A percentile compares a stretch with the other conserved stretches of the same genome.
Evolutionary conservation across 2,329 filamentous ascomycete species (phyloP).

Genomic region (Penicillium sp.): DNA sequence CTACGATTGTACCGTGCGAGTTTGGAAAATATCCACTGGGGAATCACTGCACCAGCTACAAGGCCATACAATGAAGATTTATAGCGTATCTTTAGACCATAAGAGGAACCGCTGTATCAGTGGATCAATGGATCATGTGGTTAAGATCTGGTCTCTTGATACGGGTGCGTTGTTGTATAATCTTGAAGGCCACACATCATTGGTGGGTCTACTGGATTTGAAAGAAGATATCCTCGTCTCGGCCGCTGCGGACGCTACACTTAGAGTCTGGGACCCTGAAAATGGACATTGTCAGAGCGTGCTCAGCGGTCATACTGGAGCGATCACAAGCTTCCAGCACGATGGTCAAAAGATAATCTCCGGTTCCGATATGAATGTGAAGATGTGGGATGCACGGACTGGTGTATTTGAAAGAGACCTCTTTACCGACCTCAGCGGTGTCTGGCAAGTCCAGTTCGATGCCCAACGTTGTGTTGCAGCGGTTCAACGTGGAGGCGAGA

Average conservation of each 20-base stretch:
- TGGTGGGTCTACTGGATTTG: slow-evolving; percentile 88
- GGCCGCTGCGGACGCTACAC: slow-evolving; percentile 88
- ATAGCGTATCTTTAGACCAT: slow-evolving; percentile 91
- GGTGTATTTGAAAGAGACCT: slow-evolving; percentile 92
- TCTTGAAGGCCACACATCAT: slow-evolving; percentile 87
- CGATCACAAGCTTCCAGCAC: slow-evolving; percentile 98
- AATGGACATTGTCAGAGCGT: slow-evolving; percentile 85
- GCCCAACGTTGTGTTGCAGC: slow-evolving; percentile 91
- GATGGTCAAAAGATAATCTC: slow-evolving; percentile 95
- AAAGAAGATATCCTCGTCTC: slow-evolving; percentile 88
- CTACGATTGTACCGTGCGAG: slow-evolving; percentile 90
- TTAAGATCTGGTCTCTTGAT: slow-evolving; percentile 95
- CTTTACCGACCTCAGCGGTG: slow-evolving; percentile 87
- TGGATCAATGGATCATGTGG: slow-evolving; percentile 95
- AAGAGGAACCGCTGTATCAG: slow-evolving; percentile 93
- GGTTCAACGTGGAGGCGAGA: slow-evolving; percentile 86
- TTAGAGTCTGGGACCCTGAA: slow-evolving; percentile 96
- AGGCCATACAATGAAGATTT: slow-evolving; percentile 90
- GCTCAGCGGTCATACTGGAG: slow-evolving; percentile 88
- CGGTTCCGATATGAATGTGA: slow-evolving; percentile 89
- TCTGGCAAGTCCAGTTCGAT: slow-evolving; percentile 99
- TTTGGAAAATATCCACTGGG: slow-evolving; percentile 96
- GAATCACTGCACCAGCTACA: slow-evolving; percentile 79
- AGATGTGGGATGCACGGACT: slow-evolving; percentile 96
- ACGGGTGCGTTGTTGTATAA: slow-evolving; percentile 83